Base-by-base conservation (phyloP, 2,329 filamentous ascomycete genomes). In the Lachnellula occidentalis region DNA sequence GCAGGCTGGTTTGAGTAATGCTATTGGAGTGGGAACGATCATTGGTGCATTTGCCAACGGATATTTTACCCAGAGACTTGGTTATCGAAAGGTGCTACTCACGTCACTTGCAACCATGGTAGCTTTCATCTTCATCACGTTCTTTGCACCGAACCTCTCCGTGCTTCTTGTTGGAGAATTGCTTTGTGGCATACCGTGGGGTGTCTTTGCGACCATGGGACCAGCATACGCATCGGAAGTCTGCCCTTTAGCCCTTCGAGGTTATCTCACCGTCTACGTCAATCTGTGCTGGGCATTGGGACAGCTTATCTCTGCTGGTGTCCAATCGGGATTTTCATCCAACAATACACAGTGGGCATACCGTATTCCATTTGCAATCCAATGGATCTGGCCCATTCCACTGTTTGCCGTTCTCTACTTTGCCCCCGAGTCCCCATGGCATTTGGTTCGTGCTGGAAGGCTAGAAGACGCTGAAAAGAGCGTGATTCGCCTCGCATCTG, bases 241-340 rank as follows among this genome's bases (percentile, higher is more conserved):
- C 4, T 70, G 69, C 1, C 75, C 75, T 3, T 58, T 75, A 7
- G 69, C 68, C 5, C 71, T 77, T 17, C 69, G 75, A 43, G 71
- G 68, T 31, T 74, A 74, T 53, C 64, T 76, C 9, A 75, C 74
- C 3, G 66, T 70, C n/a, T 75, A 72, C 54, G 66, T 74, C 49
- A 76, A 76, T 64, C 67, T 77, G 2, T 73, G 77, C 8, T 78
- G 77, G 66, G 74, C 76, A 60, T 77, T 76, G 6, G 75, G 75
- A 21, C 75, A 77, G 55, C 61, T 77, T 39, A 73, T 77, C 50
- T 73, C 74, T 24, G 70, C 76, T 41, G 75, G 73, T 9, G 73
- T 76, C 6, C 74, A 77, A 50, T 71, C 71, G 58, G 65, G 70
- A 4, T 73, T 76, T 68, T 34, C 58, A 12, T 60, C 75, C 3